Evolutionary conservation across 2,329 filamentous ascomycete genomes (phyloP).

Genomic region (Fragosphaeria purpurea): DNA sequence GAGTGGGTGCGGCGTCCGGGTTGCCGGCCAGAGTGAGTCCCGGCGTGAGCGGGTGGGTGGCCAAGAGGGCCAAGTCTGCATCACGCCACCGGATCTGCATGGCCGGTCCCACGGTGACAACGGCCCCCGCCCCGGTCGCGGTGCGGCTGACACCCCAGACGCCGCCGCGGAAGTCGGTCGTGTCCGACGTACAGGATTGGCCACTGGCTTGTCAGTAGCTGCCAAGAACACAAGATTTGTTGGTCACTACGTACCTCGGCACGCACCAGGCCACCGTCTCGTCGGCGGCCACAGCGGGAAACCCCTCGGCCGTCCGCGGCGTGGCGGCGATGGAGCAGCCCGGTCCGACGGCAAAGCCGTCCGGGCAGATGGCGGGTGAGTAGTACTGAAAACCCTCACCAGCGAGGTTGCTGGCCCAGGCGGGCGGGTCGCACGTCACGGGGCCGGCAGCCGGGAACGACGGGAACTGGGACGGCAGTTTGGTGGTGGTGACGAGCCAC

Average conservation of each 20-base stretch:
- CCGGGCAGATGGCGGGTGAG: constrained; percentile 30
- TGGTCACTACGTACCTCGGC: constrained; percentile 11
- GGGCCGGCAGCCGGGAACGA: constrained; percentile 19
- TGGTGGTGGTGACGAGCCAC: constrained; percentile 30
- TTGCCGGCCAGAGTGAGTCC: constrained; percentile 16
- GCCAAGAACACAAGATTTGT: background rate
- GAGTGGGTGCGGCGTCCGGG: background rate
- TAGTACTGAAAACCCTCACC: constrained; percentile 28
- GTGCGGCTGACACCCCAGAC: constrained; percentile 25
- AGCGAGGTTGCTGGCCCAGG: constrained; percentile 25
- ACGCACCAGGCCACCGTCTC: constrained; percentile 17
- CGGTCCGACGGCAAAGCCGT: constrained; percentile 25
- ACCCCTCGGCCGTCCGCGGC: constrained; percentile 9
- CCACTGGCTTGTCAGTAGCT: constrained; percentile 16
- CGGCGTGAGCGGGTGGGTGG: constrained; percentile 28
- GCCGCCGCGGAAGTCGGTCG: constrained; percentile 28
- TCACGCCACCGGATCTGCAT: constrained; percentile 29
- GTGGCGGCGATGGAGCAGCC: constrained; percentile 16
- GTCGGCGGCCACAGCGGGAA: constrained; percentile 10
- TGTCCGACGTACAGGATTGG: constrained; percentile 30
- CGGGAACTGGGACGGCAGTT: constrained; percentile 30
- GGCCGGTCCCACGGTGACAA: constrained; percentile 25
- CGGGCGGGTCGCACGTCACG: constrained; percentile 21
- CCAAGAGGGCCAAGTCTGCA: constrained; percentile 22
- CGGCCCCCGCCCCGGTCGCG: constrained; percentile 10